Conservation (phyloP, 441 rosid species). For the Omphalea diandra region DNA sequence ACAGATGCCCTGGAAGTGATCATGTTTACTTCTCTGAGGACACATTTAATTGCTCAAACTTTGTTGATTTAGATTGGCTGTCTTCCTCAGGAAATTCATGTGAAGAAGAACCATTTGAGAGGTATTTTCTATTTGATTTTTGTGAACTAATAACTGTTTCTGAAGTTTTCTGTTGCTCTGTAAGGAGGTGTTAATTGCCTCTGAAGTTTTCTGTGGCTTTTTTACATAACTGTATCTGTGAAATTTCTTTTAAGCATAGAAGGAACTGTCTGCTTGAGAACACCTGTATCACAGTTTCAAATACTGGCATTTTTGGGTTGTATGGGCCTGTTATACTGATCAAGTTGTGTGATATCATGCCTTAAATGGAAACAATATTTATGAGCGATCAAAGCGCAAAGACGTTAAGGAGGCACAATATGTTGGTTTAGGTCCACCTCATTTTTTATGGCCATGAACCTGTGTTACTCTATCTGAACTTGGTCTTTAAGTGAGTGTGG, state of each 20-base stretch:
- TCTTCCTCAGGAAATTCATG: constrained; percentile 83
- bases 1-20: constrained; percentile 44
- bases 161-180: constrained; percentile 10
- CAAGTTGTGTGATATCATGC: no score
- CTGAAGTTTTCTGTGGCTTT: constrained; percentile 8
- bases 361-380: no score
- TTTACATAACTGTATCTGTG: no score
- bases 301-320: no score
- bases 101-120: constrained; percentile 68
- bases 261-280: no score
- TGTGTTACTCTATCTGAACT: not conserved
- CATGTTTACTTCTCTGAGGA: constrained; percentile 56
- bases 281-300: no score
- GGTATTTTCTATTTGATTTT: constrained; percentile 42
- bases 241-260: no score
- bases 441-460: not conserved
- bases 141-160: not conserved
- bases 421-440: not conserved
- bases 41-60: constrained; percentile 64
- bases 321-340: no score
- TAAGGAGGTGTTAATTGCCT: constrained; percentile 5
- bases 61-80: constrained; percentile 83
- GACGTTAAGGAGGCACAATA: no score
- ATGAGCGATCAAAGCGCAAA: no score
- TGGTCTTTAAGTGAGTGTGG: not conserved